Conservation (phyloP, 768 basidiomycete species). For the Trametopsis cervina region DNA sequence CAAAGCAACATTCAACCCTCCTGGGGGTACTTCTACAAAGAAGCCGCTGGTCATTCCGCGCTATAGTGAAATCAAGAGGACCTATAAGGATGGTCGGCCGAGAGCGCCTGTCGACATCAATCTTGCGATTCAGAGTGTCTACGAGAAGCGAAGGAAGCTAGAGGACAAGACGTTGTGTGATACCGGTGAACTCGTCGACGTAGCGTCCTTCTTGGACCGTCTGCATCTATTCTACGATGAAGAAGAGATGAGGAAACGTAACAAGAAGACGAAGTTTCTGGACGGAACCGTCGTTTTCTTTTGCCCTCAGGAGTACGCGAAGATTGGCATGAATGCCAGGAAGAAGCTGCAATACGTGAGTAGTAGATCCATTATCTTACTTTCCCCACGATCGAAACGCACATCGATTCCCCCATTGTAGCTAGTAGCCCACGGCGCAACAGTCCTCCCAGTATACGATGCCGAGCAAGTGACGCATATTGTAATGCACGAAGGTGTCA, state of each 20-base stretch:
- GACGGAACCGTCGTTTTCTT: not conserved
- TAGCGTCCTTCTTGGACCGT: not conserved
- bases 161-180: not conserved
- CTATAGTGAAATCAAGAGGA: not conserved
- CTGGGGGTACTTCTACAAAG: not conserved
- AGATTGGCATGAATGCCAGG: constrained; percentile 23
- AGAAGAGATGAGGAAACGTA: not conserved
- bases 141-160: not conserved
- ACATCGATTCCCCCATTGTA: constrained; percentile 19
- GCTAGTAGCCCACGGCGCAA: constrained; percentile 62
- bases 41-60: not conserved
- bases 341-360: constrained; percentile 57
- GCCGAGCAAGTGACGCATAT: constrained; percentile 56
- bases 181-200: not conserved
- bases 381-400: not conserved
- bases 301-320: not conserved
- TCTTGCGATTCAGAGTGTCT: not conserved
- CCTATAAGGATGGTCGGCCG: not conserved
- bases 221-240: not conserved
- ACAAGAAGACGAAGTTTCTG: not conserved
- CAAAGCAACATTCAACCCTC: not conserved
- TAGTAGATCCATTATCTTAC: constrained; percentile 8
- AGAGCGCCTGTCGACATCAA: not conserved
- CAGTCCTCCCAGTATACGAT: constrained; percentile 53
- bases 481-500: constrained; percentile 32